Evolutionary conservation across 345 rosid species (phyloP).

Genomic region (Pseudoturritis turrita): DNA sequence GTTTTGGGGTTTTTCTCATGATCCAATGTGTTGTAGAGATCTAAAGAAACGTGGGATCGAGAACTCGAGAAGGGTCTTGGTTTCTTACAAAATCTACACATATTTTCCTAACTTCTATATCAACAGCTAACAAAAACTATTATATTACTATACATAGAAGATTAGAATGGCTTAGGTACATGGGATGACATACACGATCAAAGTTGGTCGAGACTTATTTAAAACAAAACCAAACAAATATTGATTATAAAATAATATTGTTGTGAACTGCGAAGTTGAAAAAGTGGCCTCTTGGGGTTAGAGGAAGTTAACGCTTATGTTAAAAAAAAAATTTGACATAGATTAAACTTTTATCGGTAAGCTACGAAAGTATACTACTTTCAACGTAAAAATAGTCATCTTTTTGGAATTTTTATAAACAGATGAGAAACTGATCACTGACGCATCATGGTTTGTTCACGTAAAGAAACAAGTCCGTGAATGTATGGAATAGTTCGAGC

Average conservation of each 20-base stretch:
- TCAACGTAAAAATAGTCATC: not conserved
- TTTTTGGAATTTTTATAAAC: not conserved
- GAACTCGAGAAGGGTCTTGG: not conserved
- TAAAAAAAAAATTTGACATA: too few species aligned
- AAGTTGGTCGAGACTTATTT: not conserved
- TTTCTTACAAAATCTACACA: not conserved
- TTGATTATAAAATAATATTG: too few species aligned
- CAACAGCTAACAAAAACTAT: not conserved
- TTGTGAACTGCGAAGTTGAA: not conserved
- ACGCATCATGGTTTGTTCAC: slow-evolving; percentile 10
- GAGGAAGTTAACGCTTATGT: too few species aligned
- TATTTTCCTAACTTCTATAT: not conserved
- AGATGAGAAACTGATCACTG: not conserved
- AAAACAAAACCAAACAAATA: not conserved
- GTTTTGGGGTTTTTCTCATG: not conserved
- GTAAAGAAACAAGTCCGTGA: slow-evolving; percentile 4
- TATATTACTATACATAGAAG: not conserved
- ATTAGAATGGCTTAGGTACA: not conserved
- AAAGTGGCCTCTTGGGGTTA: not conserved
- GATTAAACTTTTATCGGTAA: too few species aligned
- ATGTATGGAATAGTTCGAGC: not conserved
- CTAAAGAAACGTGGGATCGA: slow-evolving; percentile 10
- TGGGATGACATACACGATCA: not conserved
- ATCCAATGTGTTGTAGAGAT: slow-evolving; percentile 25
- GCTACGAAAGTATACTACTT: too few species aligned